A percentile compares a stretch with the other conserved stretches of the same genome.
Evolutionary conservation across 2,329 filamentous ascomycete genomes (phyloP).

Genomic region (Ophiostoma triangulosporum): DNA sequence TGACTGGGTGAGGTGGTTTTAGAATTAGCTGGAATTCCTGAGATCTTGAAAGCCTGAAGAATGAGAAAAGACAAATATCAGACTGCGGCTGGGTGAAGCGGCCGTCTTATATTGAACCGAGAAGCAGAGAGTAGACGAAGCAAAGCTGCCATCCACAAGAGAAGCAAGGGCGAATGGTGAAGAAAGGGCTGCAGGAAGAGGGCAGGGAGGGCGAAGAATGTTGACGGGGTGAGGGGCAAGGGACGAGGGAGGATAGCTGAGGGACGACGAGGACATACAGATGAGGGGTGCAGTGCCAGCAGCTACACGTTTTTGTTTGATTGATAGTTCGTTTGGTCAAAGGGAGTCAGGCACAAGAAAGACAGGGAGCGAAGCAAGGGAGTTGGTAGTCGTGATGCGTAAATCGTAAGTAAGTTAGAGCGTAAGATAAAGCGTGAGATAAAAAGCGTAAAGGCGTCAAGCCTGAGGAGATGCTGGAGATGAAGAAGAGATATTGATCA

Average conservation of each 20-base stretch:
- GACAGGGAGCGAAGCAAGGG: conserved; percentile 2
- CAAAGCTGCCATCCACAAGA: not conserved
- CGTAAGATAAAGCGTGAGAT: not conserved
- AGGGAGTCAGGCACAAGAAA: not conserved
- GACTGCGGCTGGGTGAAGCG: conserved; percentile 3
- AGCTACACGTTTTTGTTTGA: not conserved
- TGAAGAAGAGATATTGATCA: not conserved
- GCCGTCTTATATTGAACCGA: conserved; percentile 4
- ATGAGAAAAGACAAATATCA: not conserved
- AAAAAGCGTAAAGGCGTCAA: not conserved
- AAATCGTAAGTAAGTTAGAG: not conserved
- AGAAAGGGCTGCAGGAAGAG: conserved; percentile 5
- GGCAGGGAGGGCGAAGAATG: conserved; percentile 12
- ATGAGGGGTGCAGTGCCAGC: conserved; percentile 8
- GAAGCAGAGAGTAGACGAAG: not conserved
- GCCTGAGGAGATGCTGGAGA: not conserved
- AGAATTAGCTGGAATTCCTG: conserved; percentile 3
- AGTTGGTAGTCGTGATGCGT: not conserved
- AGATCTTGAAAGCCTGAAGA: not conserved
- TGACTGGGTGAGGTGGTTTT: conserved; percentile 6
- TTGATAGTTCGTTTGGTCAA: not conserved
- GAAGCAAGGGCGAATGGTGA: conserved; percentile 2
- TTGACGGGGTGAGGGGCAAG: not conserved
- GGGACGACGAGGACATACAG: not conserved
- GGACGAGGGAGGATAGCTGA: conserved; percentile 9